Base-by-base conservation (phyloP, 2,329 filamentous ascomycete species). In the Lecanosticta acicola region DNA sequence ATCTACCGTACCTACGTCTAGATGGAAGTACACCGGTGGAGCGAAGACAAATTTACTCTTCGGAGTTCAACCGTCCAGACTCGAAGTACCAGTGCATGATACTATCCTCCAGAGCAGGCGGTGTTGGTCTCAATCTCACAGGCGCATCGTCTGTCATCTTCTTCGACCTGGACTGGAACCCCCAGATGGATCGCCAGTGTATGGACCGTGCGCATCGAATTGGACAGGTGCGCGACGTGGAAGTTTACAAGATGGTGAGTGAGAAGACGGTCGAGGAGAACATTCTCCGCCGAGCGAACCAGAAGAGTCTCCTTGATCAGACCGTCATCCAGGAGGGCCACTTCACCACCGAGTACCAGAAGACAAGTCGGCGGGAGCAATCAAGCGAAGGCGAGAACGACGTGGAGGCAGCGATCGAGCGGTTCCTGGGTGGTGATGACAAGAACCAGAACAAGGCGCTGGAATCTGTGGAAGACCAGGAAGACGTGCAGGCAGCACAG, bases 81-180 rank as follows among this genome's bases (percentile, higher is more conserved):
- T 79, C 82, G 1, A 85, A 90, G 39, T 97, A 98, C 50, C 76
- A 95, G 11, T 91, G 85, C 53, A 98, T 98, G 71, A 98, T 98
- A 59, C 72, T 98, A 3, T 97, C 91, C 0, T 95, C 89, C 40
- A 82, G 93, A 46, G 96, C 93, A 0, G 93, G 93, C 56, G 93
- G 93, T 45, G 75, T 98, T 1, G 93, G 93, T 46, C 94, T 98
- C 71, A 98, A 98, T 60, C 75, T 98, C 35, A 97, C 91, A 0
- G 93, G 93, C 39, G 93, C 93, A 3, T 93, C 97, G 66, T 95
- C 90, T 0, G 93, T 98, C 59, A 96, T 98, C 56, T 98, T 98
- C 68, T 98, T 97, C 68, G 93, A 98, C 62, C 83, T 97, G 49
- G 93, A 98, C 65, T 98, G 94, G 94, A 98, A 98, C 60, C 93